These are phyloP conservation scores for Fusarium tupiense DNA, from an alignment of 2,329 filamentous ascomycete species.

Conservation along the genomic window DNA sequence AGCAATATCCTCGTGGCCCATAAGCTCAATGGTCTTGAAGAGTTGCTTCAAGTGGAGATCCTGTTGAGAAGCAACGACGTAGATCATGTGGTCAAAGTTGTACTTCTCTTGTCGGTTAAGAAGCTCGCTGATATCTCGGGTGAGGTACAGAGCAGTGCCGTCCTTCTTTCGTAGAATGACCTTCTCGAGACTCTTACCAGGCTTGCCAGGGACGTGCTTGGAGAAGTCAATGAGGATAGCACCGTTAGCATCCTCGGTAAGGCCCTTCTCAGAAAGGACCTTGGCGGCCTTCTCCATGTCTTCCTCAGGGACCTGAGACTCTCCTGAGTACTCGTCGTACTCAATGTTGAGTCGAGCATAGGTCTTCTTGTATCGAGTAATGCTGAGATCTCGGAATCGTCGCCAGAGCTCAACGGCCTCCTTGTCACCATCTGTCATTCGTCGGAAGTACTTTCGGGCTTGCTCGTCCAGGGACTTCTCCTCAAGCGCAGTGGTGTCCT, in stretches of 20 bases:
- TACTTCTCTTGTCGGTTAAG: constrained; percentile 71
- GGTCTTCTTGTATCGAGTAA: constrained; percentile 72
- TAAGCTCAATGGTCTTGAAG: constrained; percentile 79
- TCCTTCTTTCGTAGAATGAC: constrained; percentile 78
- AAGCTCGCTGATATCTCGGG: constrained; percentile 80
- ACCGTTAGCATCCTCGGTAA: constrained; percentile 76
- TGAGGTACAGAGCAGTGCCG: constrained; percentile 80
- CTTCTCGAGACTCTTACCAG: constrained; percentile 75
- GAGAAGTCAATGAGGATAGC: constrained; percentile 78
- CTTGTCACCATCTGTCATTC: constrained; percentile 74
- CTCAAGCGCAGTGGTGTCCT: constrained; percentile 59
- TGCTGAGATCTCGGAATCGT: constrained; percentile 73
- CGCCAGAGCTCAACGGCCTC: constrained; percentile 70
- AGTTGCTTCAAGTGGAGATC: constrained; percentile 78
- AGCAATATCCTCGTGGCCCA: constrained; percentile 74
- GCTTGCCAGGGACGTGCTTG: constrained; percentile 72
- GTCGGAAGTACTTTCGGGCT: constrained; percentile 77
- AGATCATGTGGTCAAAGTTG: constrained; percentile 82
- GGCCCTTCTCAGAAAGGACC: constrained; percentile 69
- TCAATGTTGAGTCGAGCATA: constrained; percentile 76
- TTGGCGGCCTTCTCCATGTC: constrained; percentile 72
- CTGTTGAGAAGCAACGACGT: constrained; percentile 78
- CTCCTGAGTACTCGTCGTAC: constrained; percentile 77
- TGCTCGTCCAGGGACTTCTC: constrained; percentile 75
- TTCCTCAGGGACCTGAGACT: constrained; percentile 75